These are phyloP conservation scores for Nicotiana noctiflora DNA, from an alignment of 257 asterid species.

Conservation along the genomic window DNA sequence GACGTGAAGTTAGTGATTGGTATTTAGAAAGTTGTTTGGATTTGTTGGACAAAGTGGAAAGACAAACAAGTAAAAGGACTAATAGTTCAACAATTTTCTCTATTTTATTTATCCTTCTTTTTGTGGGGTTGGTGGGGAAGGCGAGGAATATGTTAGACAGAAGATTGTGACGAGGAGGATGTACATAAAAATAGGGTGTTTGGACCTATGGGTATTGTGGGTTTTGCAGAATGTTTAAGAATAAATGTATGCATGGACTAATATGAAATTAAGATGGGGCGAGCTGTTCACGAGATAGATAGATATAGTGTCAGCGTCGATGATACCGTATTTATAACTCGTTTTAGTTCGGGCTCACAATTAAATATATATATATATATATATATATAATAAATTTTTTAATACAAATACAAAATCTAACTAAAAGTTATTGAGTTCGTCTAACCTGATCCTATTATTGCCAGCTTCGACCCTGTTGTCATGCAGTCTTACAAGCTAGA, in stretches of 20 bases:
- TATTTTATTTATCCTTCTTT: background rate
- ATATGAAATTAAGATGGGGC: background rate
- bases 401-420: too few relatives aligned
- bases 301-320: too few relatives aligned
- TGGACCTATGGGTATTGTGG: background rate
- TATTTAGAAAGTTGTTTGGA: background rate
- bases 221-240: background rate
- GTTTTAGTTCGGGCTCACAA: too few relatives aligned
- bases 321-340: too few relatives aligned
- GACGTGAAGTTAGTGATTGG: background rate
- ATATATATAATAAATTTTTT: too few relatives aligned
- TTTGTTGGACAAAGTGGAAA: slow-evolving; percentile 2
- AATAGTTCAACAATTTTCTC: background rate
- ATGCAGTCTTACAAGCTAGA: too few relatives aligned
- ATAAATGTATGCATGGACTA: background rate
- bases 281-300: background rate
- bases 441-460: too few relatives aligned
- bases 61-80: background rate
- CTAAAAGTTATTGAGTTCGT: too few relatives aligned
- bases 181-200: background rate
- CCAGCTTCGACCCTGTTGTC: too few relatives aligned
- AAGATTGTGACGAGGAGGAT: background rate
- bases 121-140: background rate
- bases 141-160: background rate
- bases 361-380: too few relatives aligned